Percentiles rank a stretch among this genome's conserved stretches.
phyloP scores from a whole-genome alignment of 495 filamentous ascomycete species.

The Achaetomiella virescens region DNA sequence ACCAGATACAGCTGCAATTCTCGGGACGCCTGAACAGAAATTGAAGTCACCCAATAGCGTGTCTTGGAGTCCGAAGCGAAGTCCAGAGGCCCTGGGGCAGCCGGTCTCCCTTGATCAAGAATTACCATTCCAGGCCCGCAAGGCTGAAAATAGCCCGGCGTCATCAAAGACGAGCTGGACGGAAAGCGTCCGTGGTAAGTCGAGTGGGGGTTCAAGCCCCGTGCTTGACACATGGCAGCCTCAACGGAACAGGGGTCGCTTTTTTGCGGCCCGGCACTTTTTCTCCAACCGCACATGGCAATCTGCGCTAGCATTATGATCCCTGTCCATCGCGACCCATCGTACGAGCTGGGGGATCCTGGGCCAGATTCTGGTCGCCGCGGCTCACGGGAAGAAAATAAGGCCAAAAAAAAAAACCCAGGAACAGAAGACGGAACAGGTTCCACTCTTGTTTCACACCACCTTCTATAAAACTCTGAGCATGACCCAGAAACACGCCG shows the following conservation, averaged over 20 bases:
- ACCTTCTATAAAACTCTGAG: neutral
- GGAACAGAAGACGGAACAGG: too few species aligned
- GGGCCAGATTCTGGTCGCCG: conserved; percentile 12
- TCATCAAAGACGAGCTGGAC: neutral
- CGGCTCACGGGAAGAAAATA: neutral
- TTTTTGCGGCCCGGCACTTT: neutral
- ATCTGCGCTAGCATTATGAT: too few species aligned
- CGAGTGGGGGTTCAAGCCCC: conserved; percentile 2
- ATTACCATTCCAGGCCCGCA: neutral
- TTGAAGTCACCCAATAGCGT: conserved; percentile 1
- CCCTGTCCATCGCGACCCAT: conserved; percentile 10
- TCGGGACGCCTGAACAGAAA: neutral
- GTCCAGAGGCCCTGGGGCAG: neutral
- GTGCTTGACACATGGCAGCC: conserved; percentile 16
- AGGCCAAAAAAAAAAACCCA: neutral
- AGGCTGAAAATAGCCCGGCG: conserved; percentile 7
- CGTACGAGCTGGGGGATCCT: conserved; percentile 14
- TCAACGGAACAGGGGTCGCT: neutral
- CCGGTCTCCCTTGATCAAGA: neutral
- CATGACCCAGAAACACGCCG: neutral
- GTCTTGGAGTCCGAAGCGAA: neutral
- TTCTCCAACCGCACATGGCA: neutral
- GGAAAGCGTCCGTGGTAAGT: neutral
- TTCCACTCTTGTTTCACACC: neutral
- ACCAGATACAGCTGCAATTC: neutral